Conservation (phyloP, 1,284 basidiomycete genomes). For the Melampsora americana region DNA sequence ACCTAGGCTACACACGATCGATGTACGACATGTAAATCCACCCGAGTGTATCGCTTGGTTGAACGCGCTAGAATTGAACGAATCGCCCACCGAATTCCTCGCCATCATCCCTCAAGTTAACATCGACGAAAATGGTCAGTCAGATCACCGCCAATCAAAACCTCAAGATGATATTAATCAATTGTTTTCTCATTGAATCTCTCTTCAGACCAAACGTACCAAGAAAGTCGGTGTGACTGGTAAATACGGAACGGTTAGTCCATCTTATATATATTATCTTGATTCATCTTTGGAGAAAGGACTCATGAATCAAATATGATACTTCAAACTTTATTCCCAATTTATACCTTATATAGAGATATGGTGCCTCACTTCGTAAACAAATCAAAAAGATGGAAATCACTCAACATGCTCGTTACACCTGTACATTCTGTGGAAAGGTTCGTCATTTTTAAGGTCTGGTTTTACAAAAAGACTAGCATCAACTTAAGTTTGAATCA, state of each 20-base stretch:
- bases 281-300: neutral
- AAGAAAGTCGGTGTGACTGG: conserved; percentile 97
- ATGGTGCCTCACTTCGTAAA: conserved; percentile 99
- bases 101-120: neutral
- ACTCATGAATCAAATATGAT: conserved; percentile 9
- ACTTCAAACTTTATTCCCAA: conserved; percentile 25
- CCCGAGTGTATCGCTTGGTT: neutral
- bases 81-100: neutral
- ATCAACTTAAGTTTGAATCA: neutral
- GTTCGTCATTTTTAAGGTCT: conserved; percentile 56
- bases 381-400: conserved; percentile 91
- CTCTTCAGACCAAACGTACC: conserved; percentile 54
- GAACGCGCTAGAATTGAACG: neutral
- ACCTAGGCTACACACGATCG: neutral
- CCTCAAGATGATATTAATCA: neutral
- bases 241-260: conserved; percentile 93
- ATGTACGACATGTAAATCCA: neutral
- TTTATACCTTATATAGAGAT: conserved; percentile 65
- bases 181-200: too few species aligned
- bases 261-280: conserved; percentile 49
- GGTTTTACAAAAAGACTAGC: neutral
- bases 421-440: conserved; percentile 97
- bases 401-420: conserved; percentile 76
- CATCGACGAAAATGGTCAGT: neutral
- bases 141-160: neutral